Evolutionary conservation across 768 basidiomycete genomes (phyloP), one percentile per base, ranked within the genome.

Genomic region (Boletellus emodensis): DNA sequence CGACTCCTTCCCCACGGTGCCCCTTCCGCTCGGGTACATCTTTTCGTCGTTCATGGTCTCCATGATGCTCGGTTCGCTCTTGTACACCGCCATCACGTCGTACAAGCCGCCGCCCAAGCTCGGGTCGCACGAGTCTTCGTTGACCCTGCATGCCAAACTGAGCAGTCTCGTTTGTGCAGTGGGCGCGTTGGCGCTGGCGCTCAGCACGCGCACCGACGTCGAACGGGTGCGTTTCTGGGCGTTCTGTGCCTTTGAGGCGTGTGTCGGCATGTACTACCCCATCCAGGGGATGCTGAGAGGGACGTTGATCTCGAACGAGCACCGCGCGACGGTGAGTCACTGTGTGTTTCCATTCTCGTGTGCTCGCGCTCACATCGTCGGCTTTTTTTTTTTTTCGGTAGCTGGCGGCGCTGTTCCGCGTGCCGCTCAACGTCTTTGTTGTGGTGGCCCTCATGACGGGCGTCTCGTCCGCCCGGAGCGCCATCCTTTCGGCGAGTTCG

Each of bases 41-140:
- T 90, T 90, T 67, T 85, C 86, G 26, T 75, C 80, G 6, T 87
- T 88, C 72, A 90, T 90, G 87, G 70, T 87, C 48, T 82, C 80
- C 48, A 88, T 90, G 86, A 85, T 88, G 80, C 76, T 88, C 57
- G 86, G 87, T 15, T 87, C 87, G 11, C 67, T 88, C 44, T 57
- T 85, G 28, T 89, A 88, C 67, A 85, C 80, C 5, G 71, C 71
- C 43, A 68, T 84, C 59, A 69, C 69, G 4, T 67, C 75, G 2
- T 62, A 67, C 40, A 28, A 48, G n/a, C 66, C 63, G 2, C 55
- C 65, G 4, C 49, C 52, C n/a, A 3, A 35, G 20, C 57, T 40
- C 33, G 63, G 53, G 30, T 59, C 62, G 53, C 62, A 51, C 11
- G 65, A 67, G 14, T 72, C 78, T 1, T 70, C 79, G 8, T 63